Conservation (phyloP, 306 rosid genomes). For the Vigna nakashimae region DNA sequence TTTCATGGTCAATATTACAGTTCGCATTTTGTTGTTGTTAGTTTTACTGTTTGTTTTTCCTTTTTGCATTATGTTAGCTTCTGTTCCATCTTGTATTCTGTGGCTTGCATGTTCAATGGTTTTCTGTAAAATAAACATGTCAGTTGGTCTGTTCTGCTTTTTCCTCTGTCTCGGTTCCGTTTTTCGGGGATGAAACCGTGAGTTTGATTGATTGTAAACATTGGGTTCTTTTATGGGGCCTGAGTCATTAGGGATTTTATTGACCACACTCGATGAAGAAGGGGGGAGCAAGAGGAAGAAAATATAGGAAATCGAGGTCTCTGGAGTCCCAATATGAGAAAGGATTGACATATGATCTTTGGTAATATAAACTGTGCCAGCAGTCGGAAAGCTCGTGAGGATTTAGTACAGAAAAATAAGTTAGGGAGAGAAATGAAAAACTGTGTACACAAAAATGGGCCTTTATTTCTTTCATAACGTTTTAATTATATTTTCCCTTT, state of each 20-base stretch:
- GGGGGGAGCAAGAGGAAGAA: background rate
- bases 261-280: background rate
- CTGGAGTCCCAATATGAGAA: background rate
- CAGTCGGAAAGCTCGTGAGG: conserved; percentile 7
- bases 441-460: background rate
- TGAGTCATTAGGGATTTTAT: background rate
- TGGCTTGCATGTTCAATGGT: conserved; percentile 1
- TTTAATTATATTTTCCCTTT: conserved; percentile 1
- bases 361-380: background rate
- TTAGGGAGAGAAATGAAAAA: conserved; percentile 4
- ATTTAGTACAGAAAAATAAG: background rate
- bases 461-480: background rate
- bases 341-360: conserved; percentile 5
- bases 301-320: background rate
- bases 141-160: background rate
- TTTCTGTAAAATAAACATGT: background rate
- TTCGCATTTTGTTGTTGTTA: no score
- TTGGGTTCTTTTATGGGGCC: background rate
- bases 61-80: background rate
- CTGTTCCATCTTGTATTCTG: background rate
- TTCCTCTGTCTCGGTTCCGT: background rate
- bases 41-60: background rate
- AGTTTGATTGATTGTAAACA: conserved; percentile 25
- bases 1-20: background rate
- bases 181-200: conserved; percentile 16